Evolutionary conservation across 805 yeast genomes (phyloP).

Genomic region (Priceomyces fermenticarens): DNA sequence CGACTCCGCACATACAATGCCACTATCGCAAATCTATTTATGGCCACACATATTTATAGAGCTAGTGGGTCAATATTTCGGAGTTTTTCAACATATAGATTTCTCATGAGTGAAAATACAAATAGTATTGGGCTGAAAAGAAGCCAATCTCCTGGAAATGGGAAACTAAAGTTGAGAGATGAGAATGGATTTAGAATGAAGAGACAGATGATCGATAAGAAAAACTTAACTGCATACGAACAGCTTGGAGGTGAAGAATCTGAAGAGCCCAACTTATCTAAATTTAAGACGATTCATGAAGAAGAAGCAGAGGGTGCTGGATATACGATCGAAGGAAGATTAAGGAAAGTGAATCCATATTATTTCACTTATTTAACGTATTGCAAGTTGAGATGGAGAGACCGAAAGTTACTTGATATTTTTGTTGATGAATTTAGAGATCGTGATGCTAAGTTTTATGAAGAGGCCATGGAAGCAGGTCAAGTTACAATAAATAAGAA

Average conservation of each 20-base stretch:
- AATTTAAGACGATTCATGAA: slow-evolving; percentile 41
- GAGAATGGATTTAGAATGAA: slow-evolving; percentile 46
- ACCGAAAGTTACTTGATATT: slow-evolving; percentile 72
- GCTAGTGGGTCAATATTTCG: too few species aligned
- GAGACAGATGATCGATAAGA: slow-evolving; percentile 43
- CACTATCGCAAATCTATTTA: too few species aligned
- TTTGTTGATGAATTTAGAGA: slow-evolving; percentile 85
- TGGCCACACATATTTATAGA: too few species aligned
- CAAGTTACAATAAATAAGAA: slow-evolving; percentile 69
- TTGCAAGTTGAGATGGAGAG: slow-evolving; percentile 91
- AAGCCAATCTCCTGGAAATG: slow-evolving; percentile 7
- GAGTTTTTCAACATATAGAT: too few species aligned
- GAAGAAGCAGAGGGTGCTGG: slow-evolving; percentile 59
- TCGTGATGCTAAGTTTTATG: slow-evolving; percentile 64
- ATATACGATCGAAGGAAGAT: slow-evolving; percentile 54
- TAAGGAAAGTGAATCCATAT: slow-evolving; percentile 80
- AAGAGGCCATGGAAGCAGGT: slow-evolving; percentile 50
- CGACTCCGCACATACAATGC: too few species aligned
- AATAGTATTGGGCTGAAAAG: slow-evolving; percentile 1
- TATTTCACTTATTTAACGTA: slow-evolving; percentile 86
- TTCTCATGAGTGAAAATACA: too few species aligned
- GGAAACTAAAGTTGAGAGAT: slow-evolving; percentile 28
- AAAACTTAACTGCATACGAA: slow-evolving; percentile 38
- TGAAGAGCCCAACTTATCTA: slow-evolving; percentile 17
- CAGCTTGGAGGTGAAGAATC: slow-evolving; percentile 33